Base-by-base conservation (phyloP, 108 stramenopile species). In the Discostella stelligeroides region DNA sequence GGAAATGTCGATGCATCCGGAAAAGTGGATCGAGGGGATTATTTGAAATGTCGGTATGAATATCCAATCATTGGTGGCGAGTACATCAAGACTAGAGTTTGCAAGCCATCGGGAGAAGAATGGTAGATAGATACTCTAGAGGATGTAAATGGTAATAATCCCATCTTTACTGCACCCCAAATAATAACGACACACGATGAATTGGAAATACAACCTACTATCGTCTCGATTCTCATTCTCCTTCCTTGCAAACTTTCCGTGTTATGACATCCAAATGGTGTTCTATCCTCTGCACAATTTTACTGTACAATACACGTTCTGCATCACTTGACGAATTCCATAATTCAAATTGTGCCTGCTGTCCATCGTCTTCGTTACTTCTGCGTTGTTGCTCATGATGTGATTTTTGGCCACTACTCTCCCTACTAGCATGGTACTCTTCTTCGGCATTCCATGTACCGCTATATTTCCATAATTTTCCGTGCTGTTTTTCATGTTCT, bases 11-110 rank as follows among this genome's bases (percentile, higher is more conserved):
- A 80, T 63, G 79, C 81, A 0, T 72, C 67, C 63, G 86, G 86
- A 17, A 84, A 79, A 43, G 78, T 82, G 9, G 86, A 87, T 59
- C 73, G 86, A 40, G 82, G 82, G 21, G 80, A 85, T 55, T 85
- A 68, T 53, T 38, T 77, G 20, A 53, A 57, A 37, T 85, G 85
- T 66, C 76, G 76, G 23, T 45, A 67, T 42, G 41, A 66, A 30
- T 73, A 49, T 21, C 37, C 37, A 17, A 46, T 58, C 5, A 29
- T 67, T 8, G 40, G 43, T 38, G 72, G 56, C 7, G 37, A 73
- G 11, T 73, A 73, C 45, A 48, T 67, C 56, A 73, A 73, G 72
- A 41, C 46, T 7, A 41, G 66, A 25, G 46, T 67, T 6, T 73
- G 72, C 27, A 73, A 73, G 63, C 57, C 55, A 24, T 34, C 27